Evolutionary conservation across 2,329 filamentous ascomycete genomes (phyloP), one percentile per base, ranked within the genome.

Genomic region (Bipolaris cookei): DNA sequence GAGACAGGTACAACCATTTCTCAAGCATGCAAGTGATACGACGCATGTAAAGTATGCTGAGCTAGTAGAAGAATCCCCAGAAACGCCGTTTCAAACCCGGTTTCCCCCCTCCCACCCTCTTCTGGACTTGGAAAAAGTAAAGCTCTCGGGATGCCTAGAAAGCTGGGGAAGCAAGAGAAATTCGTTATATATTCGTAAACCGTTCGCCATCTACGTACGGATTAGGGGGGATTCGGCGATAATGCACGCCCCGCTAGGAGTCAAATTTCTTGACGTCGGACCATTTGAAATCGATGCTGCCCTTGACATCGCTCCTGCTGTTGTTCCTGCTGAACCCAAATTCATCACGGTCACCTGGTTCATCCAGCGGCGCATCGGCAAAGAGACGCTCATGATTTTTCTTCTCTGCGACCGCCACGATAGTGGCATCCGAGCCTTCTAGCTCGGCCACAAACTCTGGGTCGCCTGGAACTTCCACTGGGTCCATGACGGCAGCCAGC

Each of bases 391-490:
- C 61, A 8, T 47, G n/a, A n/a, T 16, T 21, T 28, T 28, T 38
- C 43, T 57, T 59, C n/a, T 35, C 18, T 23, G 28, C 10, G 11
- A 25, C 38, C 39, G 35, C 39, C 8, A 20, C 16, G 3, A 35
- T 30, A 32, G 54, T 48, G 5, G 63, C 54, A 18, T 35, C 47
- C 23, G 52, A 64, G 1, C 64, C 64, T 5, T 54, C 53, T 8
- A 67, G 43, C 51, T 66, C 61, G 21, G 46, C 64, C 14, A 61
- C 51, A 39, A 58, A 57, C 1, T 54, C 47, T 1, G 51, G 46
- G 3, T 55, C 59, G 10, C 54, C 59, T 37, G 44, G 14, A 2
- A 47, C 53, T 23, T 66, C 61, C 1, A 49, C 46, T 13, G 58
- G 48, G 6, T 25, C 41, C 11, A 59, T 44, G n/a, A 56, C 58